Base-by-base conservation (phyloP, 2,329 filamentous ascomycete species). In the Pochonia chlamydosporia region DNA sequence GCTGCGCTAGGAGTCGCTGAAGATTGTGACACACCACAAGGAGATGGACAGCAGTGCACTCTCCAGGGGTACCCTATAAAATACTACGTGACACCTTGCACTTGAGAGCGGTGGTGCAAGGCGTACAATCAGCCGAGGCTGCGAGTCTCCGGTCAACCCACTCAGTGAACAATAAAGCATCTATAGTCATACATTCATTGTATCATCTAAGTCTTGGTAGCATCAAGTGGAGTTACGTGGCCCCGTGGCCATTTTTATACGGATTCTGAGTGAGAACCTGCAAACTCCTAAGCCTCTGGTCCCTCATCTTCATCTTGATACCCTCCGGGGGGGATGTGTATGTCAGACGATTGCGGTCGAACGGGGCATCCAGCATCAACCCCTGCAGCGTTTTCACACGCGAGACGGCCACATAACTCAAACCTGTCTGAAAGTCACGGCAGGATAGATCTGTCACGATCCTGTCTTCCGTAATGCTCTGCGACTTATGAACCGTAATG, bases 101-200 rank as follows among this genome's bases (percentile, higher is more conserved):
- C 40, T 43, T 43, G n/a, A 43, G 40, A 43, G 40, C 40, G 25
- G 40, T 43, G 40, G 40, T 43, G 40, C 40, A 43, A 43, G 40
- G 40, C 5, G 40, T 43, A 43, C 40, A 43, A 43, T 43, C 40
- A 43, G 40, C 40, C 40, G 40, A 43, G 30, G 36, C 36, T 40
- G 36, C 36, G 20, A 40, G 36, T 40, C 36, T 40, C 13, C 23
- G 39, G 13, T 40, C 36, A 40, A 40, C 36, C 13, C 13, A 20
- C 20, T 3, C 11, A 20, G 13, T 21, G 36, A 40, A 40, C 11
- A 40, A 40, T 40, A 11, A 40, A 40, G 36, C 18, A 42, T 42
- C 40, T 28, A 42, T 14, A 31, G n/a, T 31, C 28, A 42, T 42
- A 42, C 25, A 42, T 42, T 42, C 20, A 31, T 14, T 31, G 28